Percentiles rank a stretch among this genome's conserved stretches.
Conservation (phyloP, 2,329 filamentous ascomycete genomes). For the Beauveria varroae region DNA sequence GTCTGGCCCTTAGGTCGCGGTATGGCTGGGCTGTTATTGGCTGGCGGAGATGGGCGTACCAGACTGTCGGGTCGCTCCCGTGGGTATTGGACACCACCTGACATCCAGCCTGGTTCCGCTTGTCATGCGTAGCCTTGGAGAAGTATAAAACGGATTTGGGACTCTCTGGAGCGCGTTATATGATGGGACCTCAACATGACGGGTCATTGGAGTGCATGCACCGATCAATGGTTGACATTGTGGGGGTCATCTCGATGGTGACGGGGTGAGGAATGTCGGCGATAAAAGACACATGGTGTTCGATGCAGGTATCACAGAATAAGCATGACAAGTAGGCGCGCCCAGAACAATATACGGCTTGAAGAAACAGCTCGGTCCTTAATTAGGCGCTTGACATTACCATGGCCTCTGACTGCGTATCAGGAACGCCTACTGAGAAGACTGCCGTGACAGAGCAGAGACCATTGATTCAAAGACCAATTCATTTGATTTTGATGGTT, state of each 20-base stretch:
- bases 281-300: neutral
- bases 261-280: neutral
- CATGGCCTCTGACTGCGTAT: neutral
- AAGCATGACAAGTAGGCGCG: too few species aligned
- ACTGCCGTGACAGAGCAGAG: neutral
- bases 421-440: too few species aligned
- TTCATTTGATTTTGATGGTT: neutral
- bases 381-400: neutral
- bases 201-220: neutral
- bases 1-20: neutral
- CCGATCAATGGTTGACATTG: neutral
- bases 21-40: conserved; percentile 7
- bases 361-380: too few species aligned
- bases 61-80: conserved; percentile 11
- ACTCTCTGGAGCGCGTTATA: neutral
- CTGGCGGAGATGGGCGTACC: conserved; percentile 10
- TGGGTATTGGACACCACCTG: neutral
- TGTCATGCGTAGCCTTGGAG: neutral
- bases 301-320: neutral
- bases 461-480: neutral
- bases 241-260: neutral
- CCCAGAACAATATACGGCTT: too few species aligned
- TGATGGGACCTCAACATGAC: too few species aligned
- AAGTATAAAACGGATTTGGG: neutral
- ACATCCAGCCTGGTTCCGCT: neutral